Evolutionary conservation across 495 filamentous ascomycete genomes (phyloP).

Genomic region (Beverwykella pulmonaria): DNA sequence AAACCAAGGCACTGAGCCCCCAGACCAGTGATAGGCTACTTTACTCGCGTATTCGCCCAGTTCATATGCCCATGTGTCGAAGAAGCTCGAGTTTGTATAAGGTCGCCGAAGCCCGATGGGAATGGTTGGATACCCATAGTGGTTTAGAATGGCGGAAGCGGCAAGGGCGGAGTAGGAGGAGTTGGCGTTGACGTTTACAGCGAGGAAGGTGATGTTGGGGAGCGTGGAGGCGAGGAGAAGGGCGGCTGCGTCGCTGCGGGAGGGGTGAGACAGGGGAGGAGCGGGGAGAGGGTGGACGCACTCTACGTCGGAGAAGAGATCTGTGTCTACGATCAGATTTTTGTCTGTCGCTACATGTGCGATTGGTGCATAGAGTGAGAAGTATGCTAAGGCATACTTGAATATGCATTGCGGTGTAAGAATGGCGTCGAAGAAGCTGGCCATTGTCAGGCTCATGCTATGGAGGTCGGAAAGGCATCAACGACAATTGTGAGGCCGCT

Average conservation of each 20-base stretch:
- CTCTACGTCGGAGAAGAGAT: conserved; percentile 8
- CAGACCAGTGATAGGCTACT: conserved; percentile 48
- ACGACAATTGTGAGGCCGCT: neutral
- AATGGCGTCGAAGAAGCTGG: neutral
- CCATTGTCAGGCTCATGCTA: neutral
- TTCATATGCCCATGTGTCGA: conserved; percentile 46
- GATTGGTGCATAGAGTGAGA: neutral
- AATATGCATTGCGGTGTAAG: neutral
- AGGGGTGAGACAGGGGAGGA: neutral
- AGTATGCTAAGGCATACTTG: neutral
- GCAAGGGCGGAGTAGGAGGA: conserved; percentile 51
- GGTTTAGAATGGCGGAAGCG: conserved; percentile 48
- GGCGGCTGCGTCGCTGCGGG: conserved; percentile 16
- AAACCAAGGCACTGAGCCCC: conserved; percentile 35
- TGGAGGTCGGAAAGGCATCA: neutral
- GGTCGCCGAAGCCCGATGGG: conserved; percentile 50
- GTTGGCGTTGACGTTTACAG: conserved; percentile 51
- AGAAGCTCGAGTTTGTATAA: conserved; percentile 49
- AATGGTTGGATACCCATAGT: conserved; percentile 47
- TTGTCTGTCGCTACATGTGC: neutral
- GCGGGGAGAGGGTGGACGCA: neutral
- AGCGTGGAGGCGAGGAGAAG: conserved; percentile 27
- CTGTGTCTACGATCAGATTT: conserved; percentile 6
- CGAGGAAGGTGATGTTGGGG: conserved; percentile 42
- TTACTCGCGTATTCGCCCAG: conserved; percentile 46